Percentiles rank a stretch among this genome's conserved stretches.
Conservation (phyloP, 75 land plant genomes). For the Larix kaempferi region DNA sequence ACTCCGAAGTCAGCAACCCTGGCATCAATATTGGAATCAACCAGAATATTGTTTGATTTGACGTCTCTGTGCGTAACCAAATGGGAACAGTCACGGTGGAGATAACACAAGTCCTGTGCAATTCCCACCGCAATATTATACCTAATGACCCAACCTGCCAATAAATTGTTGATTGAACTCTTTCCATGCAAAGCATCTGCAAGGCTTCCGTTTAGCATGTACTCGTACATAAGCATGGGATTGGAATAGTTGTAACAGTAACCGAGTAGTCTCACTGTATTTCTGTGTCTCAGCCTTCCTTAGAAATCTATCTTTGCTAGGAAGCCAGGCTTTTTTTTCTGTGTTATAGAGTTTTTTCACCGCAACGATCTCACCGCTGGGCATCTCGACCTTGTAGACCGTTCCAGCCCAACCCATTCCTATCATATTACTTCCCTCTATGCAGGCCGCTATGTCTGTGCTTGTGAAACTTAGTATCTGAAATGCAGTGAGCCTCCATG, state of each 20-base stretch:
- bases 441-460: constrained; percentile 54
- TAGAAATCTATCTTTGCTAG: constrained; percentile 54
- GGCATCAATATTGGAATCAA: constrained; percentile 70
- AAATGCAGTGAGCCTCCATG: constrained; percentile 74
- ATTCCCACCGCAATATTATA: constrained; percentile 69
- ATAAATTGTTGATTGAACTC: constrained; percentile 22
- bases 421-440: constrained; percentile 67
- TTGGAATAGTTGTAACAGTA: constrained; percentile 54
- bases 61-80: constrained; percentile 76
- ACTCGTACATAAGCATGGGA: constrained; percentile 66
- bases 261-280: constrained; percentile 65
- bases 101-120: constrained; percentile 70
- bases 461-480: constrained; percentile 67
- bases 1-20: constrained; percentile 81
- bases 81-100: constrained; percentile 83
- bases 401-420: constrained; percentile 76
- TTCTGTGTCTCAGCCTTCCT: constrained; percentile 70
- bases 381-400: constrained; percentile 80
- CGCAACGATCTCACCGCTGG: constrained; percentile 42
- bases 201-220: constrained; percentile 71
- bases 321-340: constrained; percentile 25
- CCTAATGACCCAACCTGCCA: constrained; percentile 50
- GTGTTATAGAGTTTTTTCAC: constrained; percentile 70
- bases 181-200: constrained; percentile 60
- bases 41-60: constrained; percentile 77